These are phyloP conservation scores for Plasmodium falciparum DNA, from an alignment of 169 alveolate species.

Conservation along the genomic window DNA sequence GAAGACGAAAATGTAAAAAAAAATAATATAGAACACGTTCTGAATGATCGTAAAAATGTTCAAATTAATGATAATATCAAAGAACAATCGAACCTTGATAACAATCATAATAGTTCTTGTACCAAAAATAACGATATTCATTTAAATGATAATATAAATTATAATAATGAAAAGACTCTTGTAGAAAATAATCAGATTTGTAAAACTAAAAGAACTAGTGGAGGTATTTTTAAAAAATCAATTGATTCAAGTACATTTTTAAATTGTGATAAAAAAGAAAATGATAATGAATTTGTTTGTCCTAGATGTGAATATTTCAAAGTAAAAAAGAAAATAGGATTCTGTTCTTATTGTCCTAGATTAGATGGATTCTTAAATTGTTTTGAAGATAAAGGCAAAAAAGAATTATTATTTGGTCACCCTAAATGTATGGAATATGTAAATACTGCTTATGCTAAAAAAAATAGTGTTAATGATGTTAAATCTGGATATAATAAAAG, in stretches of 20 bases:
- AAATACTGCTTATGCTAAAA: conserved; percentile 69
- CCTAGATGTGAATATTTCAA: conserved; percentile 72
- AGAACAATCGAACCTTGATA: too few species aligned
- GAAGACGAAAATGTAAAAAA: too few species aligned
- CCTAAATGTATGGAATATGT: conserved; percentile 74
- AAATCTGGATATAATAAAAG: conserved; percentile 48
- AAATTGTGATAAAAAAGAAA: not conserved
- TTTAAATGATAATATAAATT: not conserved
- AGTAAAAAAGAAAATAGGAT: conserved; percentile 54
- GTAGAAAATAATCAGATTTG: not conserved
- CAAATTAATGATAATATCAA: too few species aligned
- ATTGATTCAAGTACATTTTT: not conserved
- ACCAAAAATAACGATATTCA: not conserved
- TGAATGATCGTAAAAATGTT: too few species aligned
- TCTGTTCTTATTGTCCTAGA: conserved; percentile 69
- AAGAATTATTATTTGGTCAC: conserved; percentile 66
- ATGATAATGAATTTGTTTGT: conserved; percentile 59
- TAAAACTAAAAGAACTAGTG: not conserved
- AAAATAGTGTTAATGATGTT: conserved; percentile 35
- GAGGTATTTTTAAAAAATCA: not conserved
- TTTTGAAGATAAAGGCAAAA: conserved; percentile 71
- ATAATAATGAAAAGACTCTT: not conserved
- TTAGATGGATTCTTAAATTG: conserved; percentile 76
- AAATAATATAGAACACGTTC: too few species aligned
- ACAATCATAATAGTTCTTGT: too few species aligned